Base-by-base conservation (phyloP, 2,329 filamentous ascomycete genomes). In the Stachybotrys echinatus region DNA sequence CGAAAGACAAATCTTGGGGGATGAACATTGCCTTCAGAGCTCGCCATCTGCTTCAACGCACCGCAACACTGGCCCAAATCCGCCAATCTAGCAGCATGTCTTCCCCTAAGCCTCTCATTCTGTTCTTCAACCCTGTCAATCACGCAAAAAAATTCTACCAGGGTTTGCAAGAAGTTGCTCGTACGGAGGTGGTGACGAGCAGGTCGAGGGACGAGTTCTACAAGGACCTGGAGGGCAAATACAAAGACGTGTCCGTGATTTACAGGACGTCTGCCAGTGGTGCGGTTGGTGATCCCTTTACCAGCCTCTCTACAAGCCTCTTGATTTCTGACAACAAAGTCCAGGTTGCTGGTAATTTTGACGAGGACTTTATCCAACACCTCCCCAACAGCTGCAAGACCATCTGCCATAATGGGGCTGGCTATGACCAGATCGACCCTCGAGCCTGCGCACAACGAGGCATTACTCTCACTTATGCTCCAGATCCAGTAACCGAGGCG, bases 371-470 rank as follows among this genome's bases (percentile, higher is more conserved):
- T 6, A 52, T 57, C 23, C 10, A 51, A 4, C 47, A 50, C 10
- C 53, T 57, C 3, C 55, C 55, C 7, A 1, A 42, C 4, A 47
- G 46, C 5, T 49, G 48, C 38, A 57, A 96, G 52, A 75, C 69
- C 51, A 65, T 77, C 45, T 72, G 65, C 31, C 74, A 77, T 47
- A 64, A 60, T 42, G 59, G 63, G 22, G 63, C 61, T 5, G 86
- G 87, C 18, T 90, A 89, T 65, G 87, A 89, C 60, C 83, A 88
- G 64, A 73, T 89, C 51, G 82, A 88, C 58, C 73, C 87, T 4
- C 64, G 77, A 48, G 81, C 83, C 23, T 88, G 84, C 67, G 81
- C 78, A 1, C 22, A 51, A 8, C 52, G 50, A 5, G 52, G 54
- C 17, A 76, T 89, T 47, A 73, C 72, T 8, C 80, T 89, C 21